Evolutionary conservation across 495 filamentous ascomycete genomes (phyloP).

Genomic region (Paragyromitra xinjiangensis): DNA sequence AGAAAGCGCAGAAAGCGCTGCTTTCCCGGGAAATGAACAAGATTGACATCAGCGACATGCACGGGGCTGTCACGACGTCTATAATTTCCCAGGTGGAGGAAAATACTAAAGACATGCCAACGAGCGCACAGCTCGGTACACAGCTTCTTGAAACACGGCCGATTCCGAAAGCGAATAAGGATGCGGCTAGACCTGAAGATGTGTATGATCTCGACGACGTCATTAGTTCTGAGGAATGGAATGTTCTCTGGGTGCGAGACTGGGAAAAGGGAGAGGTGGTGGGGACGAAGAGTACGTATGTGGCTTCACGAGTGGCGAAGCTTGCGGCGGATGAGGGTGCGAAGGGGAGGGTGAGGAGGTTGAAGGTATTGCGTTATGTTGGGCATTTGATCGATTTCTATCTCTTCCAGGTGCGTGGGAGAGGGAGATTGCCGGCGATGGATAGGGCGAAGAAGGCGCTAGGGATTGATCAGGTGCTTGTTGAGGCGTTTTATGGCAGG

Average conservation of each 20-base stretch:
- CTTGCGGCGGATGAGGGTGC: constrained; percentile 4
- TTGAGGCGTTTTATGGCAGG: constrained; percentile 43
- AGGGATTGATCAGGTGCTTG: constrained; percentile 35
- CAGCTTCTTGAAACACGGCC: constrained; percentile 76
- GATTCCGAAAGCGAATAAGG: constrained; percentile 76
- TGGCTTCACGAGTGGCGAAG: constrained; percentile 13
- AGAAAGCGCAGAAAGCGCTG: constrained; percentile 85
- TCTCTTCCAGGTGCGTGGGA: constrained; percentile 39
- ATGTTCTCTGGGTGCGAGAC: constrained; percentile 50
- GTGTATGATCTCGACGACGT: constrained; percentile 79
- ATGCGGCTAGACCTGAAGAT: constrained; percentile 75
- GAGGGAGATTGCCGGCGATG: constrained; percentile 40
- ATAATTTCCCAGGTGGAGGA: constrained; percentile 60
- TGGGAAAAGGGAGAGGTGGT: constrained; percentile 49
- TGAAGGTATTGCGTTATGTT: constrained; percentile 74
- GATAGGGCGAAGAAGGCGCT: constrained; percentile 45
- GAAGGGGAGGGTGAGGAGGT: constrained; percentile 61
- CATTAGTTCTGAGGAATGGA: constrained; percentile 68
- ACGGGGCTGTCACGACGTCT: constrained; percentile 48
- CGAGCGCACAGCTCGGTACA: constrained; percentile 70
- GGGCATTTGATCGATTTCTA: constrained; percentile 72
- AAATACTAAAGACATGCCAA: constrained; percentile 66
- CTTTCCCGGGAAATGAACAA: constrained; percentile 50
- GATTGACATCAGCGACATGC: constrained; percentile 53
- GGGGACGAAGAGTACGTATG: constrained; percentile 21